Base-by-base conservation (phyloP, 1,284 basidiomycete genomes). In the Tylopilus orsonianus region DNA sequence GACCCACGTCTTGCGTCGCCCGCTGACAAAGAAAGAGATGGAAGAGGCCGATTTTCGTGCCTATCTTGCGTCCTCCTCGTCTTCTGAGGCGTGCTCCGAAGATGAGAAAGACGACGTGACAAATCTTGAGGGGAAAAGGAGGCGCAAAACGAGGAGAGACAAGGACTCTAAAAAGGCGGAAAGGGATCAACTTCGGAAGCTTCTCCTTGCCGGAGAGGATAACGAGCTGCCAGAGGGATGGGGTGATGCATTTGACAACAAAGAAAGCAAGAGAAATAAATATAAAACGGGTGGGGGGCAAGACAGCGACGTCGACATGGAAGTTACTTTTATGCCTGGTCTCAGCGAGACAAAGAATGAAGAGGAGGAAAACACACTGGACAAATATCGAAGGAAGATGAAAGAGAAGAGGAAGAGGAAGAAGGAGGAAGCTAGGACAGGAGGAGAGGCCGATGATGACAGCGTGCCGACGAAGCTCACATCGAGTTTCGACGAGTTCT, bases 241-340 rank as follows among this genome's bases (percentile, higher is more conserved):
- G 91, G 83, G 82, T 20, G 34, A 61, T 9, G 59, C 56, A 1
- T 65, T 62, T 14, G 53, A 65, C 19, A 41, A 52, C 36, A 64
- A 58, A 23, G 33, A 32, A 4, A 52, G 20, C n/a, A 56, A 37
- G 23, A 37, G 14, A 16, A 26, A 27, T 12, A 49, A 41, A n/a
- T 26, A 37, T 4, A 52, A 49, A 16, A 64, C 66, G 5, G 64
- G 63, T 13, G 74, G 61, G 35, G 72, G 67, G 20, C 65, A 69
- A 23, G 77, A 72, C 18, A 69, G 68, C 39, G 81, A 85, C 56
- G 74, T 85, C 10, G 90, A 93, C 52, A 89, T 97, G 85, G 87
- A 97, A 71, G 89, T 98, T 61, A 97, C 93, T 1, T 97, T 98
- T 68, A 85, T 81, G 18, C 91, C 94, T 1, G 95, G 85, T 5